Conservation (phyloP, 441 rosid species). For the Populus hybrid region DNA sequence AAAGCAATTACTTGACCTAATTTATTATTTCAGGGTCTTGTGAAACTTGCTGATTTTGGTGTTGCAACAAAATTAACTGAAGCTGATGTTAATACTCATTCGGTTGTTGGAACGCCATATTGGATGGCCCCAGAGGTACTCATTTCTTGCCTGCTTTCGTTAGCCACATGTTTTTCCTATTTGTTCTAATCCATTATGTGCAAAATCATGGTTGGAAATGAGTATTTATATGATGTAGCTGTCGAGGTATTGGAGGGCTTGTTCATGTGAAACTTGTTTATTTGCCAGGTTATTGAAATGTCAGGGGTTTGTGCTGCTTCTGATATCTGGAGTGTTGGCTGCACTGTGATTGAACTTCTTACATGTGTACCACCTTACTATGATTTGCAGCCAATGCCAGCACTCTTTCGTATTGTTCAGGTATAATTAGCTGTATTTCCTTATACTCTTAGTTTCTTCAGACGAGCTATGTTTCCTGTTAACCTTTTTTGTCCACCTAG, state of each 20-base stretch:
- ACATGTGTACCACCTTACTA: constrained; percentile 98
- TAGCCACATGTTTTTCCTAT: background rate
- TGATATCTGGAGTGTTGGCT: constrained; percentile 99
- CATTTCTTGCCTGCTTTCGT: constrained; percentile 1
- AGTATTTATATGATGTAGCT: background rate
- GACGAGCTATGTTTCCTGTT: constrained; percentile 14
- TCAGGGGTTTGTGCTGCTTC: constrained; percentile 99
- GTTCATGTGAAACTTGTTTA: constrained; percentile 18
- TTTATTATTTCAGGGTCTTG: constrained; percentile 72
- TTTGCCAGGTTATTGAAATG: constrained; percentile 95
- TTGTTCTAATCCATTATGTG: background rate
- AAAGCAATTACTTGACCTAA: constrained; percentile 6
- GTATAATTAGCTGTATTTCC: constrained; percentile 30
- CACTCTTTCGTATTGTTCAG: constrained; percentile 99
- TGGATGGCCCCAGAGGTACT: constrained; percentile 99
- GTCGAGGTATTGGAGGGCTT: constrained; percentile 15
- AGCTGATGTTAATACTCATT: constrained; percentile 98
- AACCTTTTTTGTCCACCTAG: background rate
- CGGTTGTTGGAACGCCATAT: constrained; percentile 99
- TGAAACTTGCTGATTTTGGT: constrained; percentile 99
- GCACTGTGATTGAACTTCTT: constrained; percentile 95
- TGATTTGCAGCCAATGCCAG: constrained; percentile 99
- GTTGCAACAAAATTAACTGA: constrained; percentile 98
- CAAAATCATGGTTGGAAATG: background rate
- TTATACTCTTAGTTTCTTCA: constrained; percentile 8